Evolutionary conservation across 1,284 basidiomycete species (phyloP), one percentile per base, ranked within the genome.

Genomic region (Heterobasidion occidentale): DNA sequence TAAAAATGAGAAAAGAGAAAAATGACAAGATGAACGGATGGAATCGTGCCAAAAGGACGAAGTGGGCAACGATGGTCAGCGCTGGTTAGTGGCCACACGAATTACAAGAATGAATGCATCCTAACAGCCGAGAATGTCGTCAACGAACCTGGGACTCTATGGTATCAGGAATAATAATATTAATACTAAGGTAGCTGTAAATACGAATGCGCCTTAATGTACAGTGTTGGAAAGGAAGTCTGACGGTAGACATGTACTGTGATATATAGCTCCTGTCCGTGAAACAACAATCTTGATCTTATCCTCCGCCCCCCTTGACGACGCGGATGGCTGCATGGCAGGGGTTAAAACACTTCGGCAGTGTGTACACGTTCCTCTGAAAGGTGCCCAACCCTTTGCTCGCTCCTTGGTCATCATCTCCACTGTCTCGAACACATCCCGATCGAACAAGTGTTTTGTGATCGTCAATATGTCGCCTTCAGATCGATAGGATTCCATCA

Each of bases 381-480:
- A 2, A 17, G 60, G 53, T 15, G 56, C 36, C 63, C 63, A 61
- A 61, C 71, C 71, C 34, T 61, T 63, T 33, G 56, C 51, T 1
- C 69, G 64, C 27, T 68, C 70, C 20, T 56, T 62, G 7, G 66
- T 56, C 50, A 71, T 71, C 56, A 79, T 72, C 45, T 85, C 83
- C 53, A 95, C 75, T 1, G 81, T 81, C 54, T 85, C 81, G 60
- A 90, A 95, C 36, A 95, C 73, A 68, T 98, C 96, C 20, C 87
- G 81, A 61, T 91, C 83, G 45, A 95, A 77, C 27, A 98, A 75
- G 59, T 88, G 84, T 63, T 90, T 92, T 14, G 92, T 90, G 65
- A 98, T 93, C 36, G 79, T 73, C n/a, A 99, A 77, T 76, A 96
- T 83, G 63, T 98, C 95, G 27, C 88, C 88, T 62, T 99, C 94